These are phyloP conservation scores for Brasenia schreberi DNA, from an alignment of 164 flowering plant genomes.

Conservation along the genomic window DNA sequence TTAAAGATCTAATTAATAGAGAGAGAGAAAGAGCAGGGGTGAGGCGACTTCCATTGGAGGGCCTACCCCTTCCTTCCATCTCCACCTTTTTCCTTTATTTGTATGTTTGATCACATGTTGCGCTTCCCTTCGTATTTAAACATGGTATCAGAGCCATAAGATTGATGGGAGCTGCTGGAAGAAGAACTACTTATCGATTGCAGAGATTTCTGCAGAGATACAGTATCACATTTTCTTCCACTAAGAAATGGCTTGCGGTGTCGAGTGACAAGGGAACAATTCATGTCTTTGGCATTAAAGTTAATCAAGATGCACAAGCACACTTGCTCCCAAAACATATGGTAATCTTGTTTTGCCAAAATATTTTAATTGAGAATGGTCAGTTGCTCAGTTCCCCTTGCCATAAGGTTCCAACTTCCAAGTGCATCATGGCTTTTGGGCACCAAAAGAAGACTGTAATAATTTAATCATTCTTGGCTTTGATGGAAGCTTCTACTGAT, in stretches of 20 bases:
- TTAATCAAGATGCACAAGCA: conserved; percentile 30
- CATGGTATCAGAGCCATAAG: no score
- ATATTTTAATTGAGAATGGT: conserved; percentile 91
- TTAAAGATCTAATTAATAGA: no score
- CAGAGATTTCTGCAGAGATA: conserved; percentile 28
- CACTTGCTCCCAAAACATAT: conserved; percentile 20
- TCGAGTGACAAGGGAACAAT: conserved; percentile 97
- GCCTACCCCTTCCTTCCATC: no score
- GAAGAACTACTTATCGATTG: no score
- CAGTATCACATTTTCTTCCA: conserved; percentile 81
- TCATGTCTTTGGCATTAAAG: conserved; percentile 81
- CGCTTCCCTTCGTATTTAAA: no score
- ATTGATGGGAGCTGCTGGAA: no score
- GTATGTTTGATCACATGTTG: no score
- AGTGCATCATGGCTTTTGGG: conserved; percentile 78
- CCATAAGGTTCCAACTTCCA: conserved; percentile 70
- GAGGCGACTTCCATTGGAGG: no score
- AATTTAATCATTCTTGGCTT: conserved; percentile 79
- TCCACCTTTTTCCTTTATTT: no score
- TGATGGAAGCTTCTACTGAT: conserved; percentile 82
- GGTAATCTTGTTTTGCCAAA: conserved; percentile 40
- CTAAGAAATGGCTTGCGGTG: conserved; percentile 84
- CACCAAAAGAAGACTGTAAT: conserved; percentile 83
- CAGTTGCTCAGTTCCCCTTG: conserved; percentile 89
- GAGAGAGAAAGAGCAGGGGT: no score